Evolutionary conservation across 2,329 filamentous ascomycete species (phyloP).

Genomic region (Pseudophaeomoniella oleicola): DNA sequence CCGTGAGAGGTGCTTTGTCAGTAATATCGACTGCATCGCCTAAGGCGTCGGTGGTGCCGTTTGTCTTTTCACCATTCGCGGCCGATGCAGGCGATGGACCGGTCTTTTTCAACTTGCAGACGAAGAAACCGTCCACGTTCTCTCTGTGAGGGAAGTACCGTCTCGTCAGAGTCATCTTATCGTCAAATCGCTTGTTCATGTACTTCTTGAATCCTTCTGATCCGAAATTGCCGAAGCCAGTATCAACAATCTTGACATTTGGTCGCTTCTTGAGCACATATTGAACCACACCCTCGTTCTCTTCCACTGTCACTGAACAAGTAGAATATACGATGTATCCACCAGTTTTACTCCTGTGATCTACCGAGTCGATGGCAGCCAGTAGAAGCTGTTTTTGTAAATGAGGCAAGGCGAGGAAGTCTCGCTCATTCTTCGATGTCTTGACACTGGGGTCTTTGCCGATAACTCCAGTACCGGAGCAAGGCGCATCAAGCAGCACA

Average conservation of each 20-base stretch:
- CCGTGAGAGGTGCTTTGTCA: conserved; percentile 14
- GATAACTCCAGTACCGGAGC: conserved; percentile 93
- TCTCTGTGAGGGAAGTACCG: conserved; percentile 83
- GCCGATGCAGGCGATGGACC: conserved; percentile 48
- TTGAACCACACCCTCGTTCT: conserved; percentile 86
- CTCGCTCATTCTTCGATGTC: conserved; percentile 92
- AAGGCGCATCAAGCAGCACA: conserved; percentile 85
- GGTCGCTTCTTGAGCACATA: conserved; percentile 84
- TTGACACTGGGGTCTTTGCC: conserved; percentile 94
- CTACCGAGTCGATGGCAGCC: conserved; percentile 85
- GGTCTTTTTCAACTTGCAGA: conserved; percentile 91
- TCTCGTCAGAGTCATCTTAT: conserved; percentile 66
- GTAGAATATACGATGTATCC: conserved; percentile 96
- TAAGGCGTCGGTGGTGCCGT: conserved; percentile 11
- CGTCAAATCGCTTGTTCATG: conserved; percentile 82
- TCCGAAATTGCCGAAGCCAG: conserved; percentile 69
- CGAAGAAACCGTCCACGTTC: conserved; percentile 97
- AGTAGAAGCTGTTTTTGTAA: conserved; percentile 89
- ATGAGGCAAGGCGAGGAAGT: conserved; percentile 88
- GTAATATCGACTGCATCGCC: conserved; percentile 22
- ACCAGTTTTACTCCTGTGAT: conserved; percentile 80
- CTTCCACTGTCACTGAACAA: conserved; percentile 85
- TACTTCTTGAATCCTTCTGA: conserved; percentile 84
- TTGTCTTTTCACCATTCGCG: conserved; percentile 13
- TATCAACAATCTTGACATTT: conserved; percentile 87